Base-by-base conservation (phyloP, 495 filamentous ascomycete genomes). In the Talaromyces ruber region DNA sequence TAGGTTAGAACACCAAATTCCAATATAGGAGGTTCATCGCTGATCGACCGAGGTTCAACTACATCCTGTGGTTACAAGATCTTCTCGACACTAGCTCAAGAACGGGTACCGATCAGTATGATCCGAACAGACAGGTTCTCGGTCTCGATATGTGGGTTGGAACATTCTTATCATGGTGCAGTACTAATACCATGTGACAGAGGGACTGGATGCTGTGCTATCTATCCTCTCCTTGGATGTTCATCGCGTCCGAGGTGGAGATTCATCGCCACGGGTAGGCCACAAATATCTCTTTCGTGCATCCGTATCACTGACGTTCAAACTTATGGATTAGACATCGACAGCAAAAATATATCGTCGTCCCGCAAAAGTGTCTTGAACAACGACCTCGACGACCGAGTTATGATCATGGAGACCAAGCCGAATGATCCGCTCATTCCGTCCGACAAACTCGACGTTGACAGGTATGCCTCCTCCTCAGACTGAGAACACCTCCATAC, bases 191-290 rank as follows among this genome's bases (percentile, higher is more conserved):
- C 51, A 24, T 32, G 50, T 26, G 24, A 6, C 39, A 85, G 83
- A 65, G 94, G 94, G 57, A 95, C 90, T 3, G 94, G 94, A 32
- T 90, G 94, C 16, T 93, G 89, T 64, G 85, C 85, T 67, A 96
- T 98, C 61, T 98, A 98, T 71, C 88, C 94, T 3, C 79, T 98
- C 1, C 81, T 98, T 6, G 89, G 84, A n/a, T 91, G 88, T 62
- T 66, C 74, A 3, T 80, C 86, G 56, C 80, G 91, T 3, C 79
- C 82, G 0, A 67, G 70, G 21, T 97, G 92, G 91, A 79, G 68
- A 25, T 93, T 94, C 63, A 60, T 87, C 11, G 90, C 83, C 4
- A 92, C 88, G 57, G 86, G 86, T 88, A 66, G 54, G 65, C 56
- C 37, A 21, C 6, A 39, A 59, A 37, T 43, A 14, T 6, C 5